Evolutionary conservation across 169 alveolate species (phyloP).

Genomic region (Eimeria praecox): DNA sequence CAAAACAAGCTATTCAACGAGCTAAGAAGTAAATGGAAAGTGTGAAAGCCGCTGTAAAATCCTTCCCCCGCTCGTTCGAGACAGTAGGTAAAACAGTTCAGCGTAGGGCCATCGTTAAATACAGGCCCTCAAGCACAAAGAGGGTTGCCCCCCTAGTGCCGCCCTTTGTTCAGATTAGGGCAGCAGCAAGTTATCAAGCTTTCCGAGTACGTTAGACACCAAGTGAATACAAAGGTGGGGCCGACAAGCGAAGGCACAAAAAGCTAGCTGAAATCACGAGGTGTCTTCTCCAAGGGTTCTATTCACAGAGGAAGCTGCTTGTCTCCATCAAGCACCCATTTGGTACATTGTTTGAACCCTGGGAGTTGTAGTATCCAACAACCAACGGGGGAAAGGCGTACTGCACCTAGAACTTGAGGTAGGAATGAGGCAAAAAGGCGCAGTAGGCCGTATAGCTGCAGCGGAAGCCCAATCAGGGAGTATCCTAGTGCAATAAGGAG

Average conservation of each 20-base stretch:
- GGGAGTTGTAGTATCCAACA: conserved; percentile 82
- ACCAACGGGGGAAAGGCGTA: conserved; percentile 80
- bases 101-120: not conserved
- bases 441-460: conserved; percentile 83
- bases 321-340: conserved; percentile 79
- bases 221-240: not conserved
- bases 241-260: not conserved
- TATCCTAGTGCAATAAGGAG: conserved; percentile 80
- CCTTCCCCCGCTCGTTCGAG: not conserved
- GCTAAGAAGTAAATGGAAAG: not conserved
- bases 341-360: conserved; percentile 79
- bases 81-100: not conserved
- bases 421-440: conserved; percentile 83
- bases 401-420: conserved; percentile 81
- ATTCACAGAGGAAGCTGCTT: conserved; percentile 52
- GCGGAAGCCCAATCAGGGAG: conserved; percentile 79
- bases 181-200: not conserved
- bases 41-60: not conserved
- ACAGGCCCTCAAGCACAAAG: not conserved
- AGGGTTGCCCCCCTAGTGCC: not conserved
- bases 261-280: not conserved
- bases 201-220: not conserved
- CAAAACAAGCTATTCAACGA: not conserved
- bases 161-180: not conserved
- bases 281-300: not conserved